Evolutionary conservation across 2,329 filamentous ascomycete species (phyloP), one percentile per base, ranked within the genome.

Genomic region (Penicillium sp.): DNA sequence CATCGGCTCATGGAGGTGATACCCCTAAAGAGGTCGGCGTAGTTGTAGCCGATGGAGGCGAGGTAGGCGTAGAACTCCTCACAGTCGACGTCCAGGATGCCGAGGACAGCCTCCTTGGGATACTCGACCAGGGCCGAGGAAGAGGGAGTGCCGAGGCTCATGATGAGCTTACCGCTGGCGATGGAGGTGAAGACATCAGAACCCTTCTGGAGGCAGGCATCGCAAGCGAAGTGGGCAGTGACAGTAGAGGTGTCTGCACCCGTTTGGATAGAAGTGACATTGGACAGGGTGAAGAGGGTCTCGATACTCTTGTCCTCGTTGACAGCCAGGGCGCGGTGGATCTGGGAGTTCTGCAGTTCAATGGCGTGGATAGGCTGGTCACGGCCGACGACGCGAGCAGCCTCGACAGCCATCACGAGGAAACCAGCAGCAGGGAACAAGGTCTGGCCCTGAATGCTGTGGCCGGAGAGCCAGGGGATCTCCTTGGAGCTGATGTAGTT

Each of bases 401-500:
- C 63, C 36, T 67, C 65, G 1, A 63, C 44, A 10, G 65, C 65
- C 62, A 67, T 65, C 21, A 49, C 33, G 4, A 67, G 25, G 42
- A 59, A 66, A 1, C 45, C 61, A 8, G 62, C 56, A 4, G 53
- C 58, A 3, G 65, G 65, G 27, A 62, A 61, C 5, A 66, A 44
- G 8, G 55, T 25, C 17, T 61, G 49, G 7, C 47, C 54, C 36
- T 59, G 41, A 12, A 80, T 68, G 36, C 73, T 66, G 53, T 82
- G 79, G 42, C 81, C 76, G 0, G 68, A 65, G 2, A 82, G 57
- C 80, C 81, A 83, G 0, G 78, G 77, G 1, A 71, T 68, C 4
- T 77, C 73, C 10, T 75, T 68, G 0, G 77, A 54, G 0, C 73
- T 72, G 9, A 81, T 65, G 36, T 78, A 68, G 50, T 79, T 78